phyloP scores from a whole-genome alignment of 306 rosid species.

The Abrus pulchellus region DNA sequence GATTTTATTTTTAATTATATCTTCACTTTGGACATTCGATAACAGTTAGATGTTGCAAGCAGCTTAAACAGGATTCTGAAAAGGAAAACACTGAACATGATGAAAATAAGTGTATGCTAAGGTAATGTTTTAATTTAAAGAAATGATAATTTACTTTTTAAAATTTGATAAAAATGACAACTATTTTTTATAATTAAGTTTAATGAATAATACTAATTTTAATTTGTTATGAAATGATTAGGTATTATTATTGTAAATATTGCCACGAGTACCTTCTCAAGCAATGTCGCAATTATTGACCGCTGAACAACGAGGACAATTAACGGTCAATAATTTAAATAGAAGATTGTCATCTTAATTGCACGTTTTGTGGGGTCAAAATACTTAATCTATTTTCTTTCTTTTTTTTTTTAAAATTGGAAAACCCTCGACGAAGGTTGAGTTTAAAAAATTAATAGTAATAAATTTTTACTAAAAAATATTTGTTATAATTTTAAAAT shows the following conservation, averaged over 20 bases:
- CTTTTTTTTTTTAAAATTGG: too few species aligned
- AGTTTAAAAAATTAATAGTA: too few species aligned
- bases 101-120: neutral
- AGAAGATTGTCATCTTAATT: neutral
- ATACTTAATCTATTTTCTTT: neutral
- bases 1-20: neutral
- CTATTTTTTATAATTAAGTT: neutral
- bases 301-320: neutral
- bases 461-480: too few species aligned
- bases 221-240: neutral
- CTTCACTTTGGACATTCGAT: neutral
- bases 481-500: too few species aligned
- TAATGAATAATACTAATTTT: neutral
- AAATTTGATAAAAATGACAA: neutral
- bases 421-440: too few species aligned
- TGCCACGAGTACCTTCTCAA: neutral
- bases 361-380: conserved; percentile 23
- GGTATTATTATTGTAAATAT: neutral
- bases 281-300: conserved; percentile 18
- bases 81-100: neutral
- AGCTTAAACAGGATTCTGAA: neutral
- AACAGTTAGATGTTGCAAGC: neutral
- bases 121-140: neutral
- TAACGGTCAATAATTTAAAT: conserved; percentile 3
- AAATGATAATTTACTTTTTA: neutral